These are phyloP conservation scores for Globisporangium acanthophoron DNA, from an alignment of 352 stramenopile species.

Conservation along the genomic window DNA sequence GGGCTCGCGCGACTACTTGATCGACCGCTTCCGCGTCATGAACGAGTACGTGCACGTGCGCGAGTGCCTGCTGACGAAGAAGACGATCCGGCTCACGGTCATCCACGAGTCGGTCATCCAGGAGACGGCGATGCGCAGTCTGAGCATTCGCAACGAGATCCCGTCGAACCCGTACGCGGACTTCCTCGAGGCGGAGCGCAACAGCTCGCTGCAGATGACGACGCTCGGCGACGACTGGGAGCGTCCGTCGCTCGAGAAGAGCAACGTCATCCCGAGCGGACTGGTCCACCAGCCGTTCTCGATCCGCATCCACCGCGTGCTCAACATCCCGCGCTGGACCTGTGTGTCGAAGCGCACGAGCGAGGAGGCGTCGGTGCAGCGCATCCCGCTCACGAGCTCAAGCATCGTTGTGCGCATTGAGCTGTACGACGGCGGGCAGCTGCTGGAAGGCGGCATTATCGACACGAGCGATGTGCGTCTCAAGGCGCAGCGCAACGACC, in stretches of 20 bases:
- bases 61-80: slow-evolving; percentile 83
- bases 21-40: slow-evolving; percentile 74
- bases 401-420: slow-evolving; percentile 75
- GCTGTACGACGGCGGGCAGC: slow-evolving; percentile 64
- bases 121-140: slow-evolving; percentile 70
- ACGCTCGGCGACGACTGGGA: slow-evolving; percentile 69
- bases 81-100: slow-evolving; percentile 77
- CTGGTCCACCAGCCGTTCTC: slow-evolving; percentile 58
- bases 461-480: slow-evolving; percentile 70
- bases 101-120: slow-evolving; percentile 86
- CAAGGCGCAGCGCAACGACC: slow-evolving; percentile 62
- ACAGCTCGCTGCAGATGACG: slow-evolving; percentile 64
- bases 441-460: slow-evolving; percentile 63
- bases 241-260: slow-evolving; percentile 28
- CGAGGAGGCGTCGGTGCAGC: slow-evolving; percentile 53
- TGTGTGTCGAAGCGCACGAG: slow-evolving; percentile 60
- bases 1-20: slow-evolving; percentile 82
- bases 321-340: slow-evolving; percentile 79
- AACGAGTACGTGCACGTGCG: slow-evolving; percentile 88
- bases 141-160: slow-evolving; percentile 63
- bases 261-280: slow-evolving; percentile 38
- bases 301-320: slow-evolving; percentile 67
- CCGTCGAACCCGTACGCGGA: slow-evolving; percentile 57
- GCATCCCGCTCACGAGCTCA: slow-evolving; percentile 43
- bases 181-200: slow-evolving; percentile 48